Evolutionary conservation across 768 basidiomycete genomes (phyloP).

Genomic region (Lepiota brunneoincarnata): DNA sequence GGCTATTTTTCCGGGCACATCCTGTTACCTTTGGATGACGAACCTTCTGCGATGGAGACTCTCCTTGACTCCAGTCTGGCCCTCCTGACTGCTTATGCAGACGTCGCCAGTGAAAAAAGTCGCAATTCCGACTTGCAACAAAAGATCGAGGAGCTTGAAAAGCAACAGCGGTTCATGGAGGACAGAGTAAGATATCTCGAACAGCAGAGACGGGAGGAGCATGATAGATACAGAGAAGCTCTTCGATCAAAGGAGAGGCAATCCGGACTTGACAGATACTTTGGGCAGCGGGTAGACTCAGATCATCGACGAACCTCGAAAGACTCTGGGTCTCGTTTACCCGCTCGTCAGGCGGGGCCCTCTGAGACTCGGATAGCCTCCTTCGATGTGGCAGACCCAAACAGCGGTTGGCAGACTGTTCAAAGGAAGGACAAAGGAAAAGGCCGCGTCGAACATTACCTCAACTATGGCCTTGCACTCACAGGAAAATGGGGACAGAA

Average conservation of each 20-base stretch:
- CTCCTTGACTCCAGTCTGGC: slow-evolving; percentile 11
- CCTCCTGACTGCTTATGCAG: slow-evolving; percentile 10
- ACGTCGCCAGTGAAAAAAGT: slow-evolving; percentile 7
- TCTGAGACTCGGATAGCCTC: not conserved
- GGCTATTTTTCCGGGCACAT: slow-evolving; percentile 58
- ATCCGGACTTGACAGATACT: not conserved
- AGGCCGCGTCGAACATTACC: not conserved
- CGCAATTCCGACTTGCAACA: not conserved
- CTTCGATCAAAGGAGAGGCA: not conserved
- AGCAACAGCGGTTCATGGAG: slow-evolving; percentile 6
- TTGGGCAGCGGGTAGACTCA: not conserved
- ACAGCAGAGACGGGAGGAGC: slow-evolving; percentile 5
- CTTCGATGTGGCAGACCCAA: not conserved
- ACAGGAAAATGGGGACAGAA: not conserved
- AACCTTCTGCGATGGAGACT: slow-evolving; percentile 4
- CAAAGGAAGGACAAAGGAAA: slow-evolving; percentile 6
- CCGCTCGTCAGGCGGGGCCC: too few species aligned
- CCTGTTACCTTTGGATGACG: slow-evolving; percentile 32
- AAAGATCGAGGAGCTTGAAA: slow-evolving; percentile 7
- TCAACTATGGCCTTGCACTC: not conserved
- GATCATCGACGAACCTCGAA: not conserved
- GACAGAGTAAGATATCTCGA: slow-evolving; percentile 2
- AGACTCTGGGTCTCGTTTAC: too few species aligned
- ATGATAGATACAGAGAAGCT: slow-evolving; percentile 1
- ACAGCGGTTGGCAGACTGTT: slow-evolving; percentile 6